Evolutionary conservation across 768 basidiomycete species (phyloP).

Genomic region (Tulasnella calospora): DNA sequence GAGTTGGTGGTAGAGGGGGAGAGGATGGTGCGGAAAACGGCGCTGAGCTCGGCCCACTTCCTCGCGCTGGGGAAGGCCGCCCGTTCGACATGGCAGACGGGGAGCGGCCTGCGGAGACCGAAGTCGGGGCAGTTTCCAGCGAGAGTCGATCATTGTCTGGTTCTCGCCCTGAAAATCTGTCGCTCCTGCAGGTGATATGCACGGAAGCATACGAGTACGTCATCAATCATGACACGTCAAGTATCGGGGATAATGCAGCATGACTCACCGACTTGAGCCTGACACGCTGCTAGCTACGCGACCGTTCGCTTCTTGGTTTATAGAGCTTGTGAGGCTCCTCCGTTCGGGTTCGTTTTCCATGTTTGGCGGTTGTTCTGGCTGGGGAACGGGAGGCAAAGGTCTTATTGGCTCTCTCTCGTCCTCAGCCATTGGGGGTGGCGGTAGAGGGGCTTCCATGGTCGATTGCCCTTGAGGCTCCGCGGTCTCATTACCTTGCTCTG

Average conservation of each 20-base stretch:
- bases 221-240: not conserved
- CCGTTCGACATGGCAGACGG: conserved; percentile 23
- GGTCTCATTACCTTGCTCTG: not conserved
- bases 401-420: not conserved
- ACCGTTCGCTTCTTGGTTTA: not conserved
- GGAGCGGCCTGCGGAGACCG: conserved; percentile 34
- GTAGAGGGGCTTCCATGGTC: not conserved
- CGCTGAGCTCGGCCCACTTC: not conserved
- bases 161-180: conserved; percentile 20
- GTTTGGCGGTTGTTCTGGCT: not conserved
- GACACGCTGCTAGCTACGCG: conserved; percentile 6
- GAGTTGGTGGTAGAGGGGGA: conserved; percentile 48
- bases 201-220: not conserved
- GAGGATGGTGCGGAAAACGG: conserved; percentile 28
- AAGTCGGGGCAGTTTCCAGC: conserved; percentile 53
- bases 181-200: conserved; percentile 4
- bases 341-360: not conserved
- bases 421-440: not conserved
- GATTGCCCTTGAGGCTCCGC: not conserved
- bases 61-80: conserved; percentile 13
- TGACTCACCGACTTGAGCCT: conserved; percentile 4
- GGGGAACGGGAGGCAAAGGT: not conserved
- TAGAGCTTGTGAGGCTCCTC: conserved; percentile 1
- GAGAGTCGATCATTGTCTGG: conserved; percentile 53
- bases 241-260: not conserved